These are phyloP conservation scores for Chrysochromulina parva DNA, from an alignment of 78 protist species.

Conservation along the genomic window DNA sequence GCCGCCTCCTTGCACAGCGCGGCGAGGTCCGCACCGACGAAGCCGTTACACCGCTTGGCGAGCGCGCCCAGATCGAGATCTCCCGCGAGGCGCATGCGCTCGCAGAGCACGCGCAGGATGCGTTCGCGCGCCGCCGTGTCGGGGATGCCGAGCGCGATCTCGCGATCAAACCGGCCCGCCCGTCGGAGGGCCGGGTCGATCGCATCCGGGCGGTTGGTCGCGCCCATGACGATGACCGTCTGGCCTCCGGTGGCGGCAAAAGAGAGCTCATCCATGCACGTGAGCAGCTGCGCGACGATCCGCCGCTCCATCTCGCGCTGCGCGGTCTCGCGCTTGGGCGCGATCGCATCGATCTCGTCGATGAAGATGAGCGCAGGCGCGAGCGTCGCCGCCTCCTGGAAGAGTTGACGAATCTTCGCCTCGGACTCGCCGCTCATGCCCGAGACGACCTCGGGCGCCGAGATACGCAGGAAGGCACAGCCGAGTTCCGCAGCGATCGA, in stretches of 20 bases:
- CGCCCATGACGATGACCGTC: neutral
- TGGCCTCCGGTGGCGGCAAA: neutral
- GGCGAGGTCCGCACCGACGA: conserved; percentile 83
- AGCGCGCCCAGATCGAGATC: neutral
- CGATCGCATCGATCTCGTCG: conserved; percentile 97
- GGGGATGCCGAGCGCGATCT: conserved; percentile 74
- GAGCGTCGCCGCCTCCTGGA: neutral
- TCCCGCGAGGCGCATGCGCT: neutral
- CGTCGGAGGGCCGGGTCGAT: conserved; percentile 93
- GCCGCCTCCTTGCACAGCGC: conserved; percentile 91
- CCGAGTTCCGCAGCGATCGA: conserved; percentile 88
- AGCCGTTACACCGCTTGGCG: conserved; percentile 37
- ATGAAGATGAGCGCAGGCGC: conserved; percentile 95
- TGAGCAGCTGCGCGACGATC: conserved; percentile 96
- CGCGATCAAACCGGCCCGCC: conserved; percentile 92
- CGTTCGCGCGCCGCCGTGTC: conserved; percentile 61
- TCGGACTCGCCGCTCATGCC: conserved; percentile 97
- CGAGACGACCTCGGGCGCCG: conserved; percentile 92
- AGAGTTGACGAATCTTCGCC: conserved; percentile 60
- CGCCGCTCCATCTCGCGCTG: conserved; percentile 96
- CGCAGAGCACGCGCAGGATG: neutral
- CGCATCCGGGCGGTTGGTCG: conserved; percentile 86
- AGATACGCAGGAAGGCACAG: conserved; percentile 70
- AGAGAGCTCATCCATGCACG: conserved; percentile 87
- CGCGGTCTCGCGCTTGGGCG: conserved; percentile 93